A percentile compares a stretch with the other conserved stretches of the same genome.
Conservation (phyloP, 2,329 filamentous ascomycete species). For the Ceratocystis cubensis region DNA sequence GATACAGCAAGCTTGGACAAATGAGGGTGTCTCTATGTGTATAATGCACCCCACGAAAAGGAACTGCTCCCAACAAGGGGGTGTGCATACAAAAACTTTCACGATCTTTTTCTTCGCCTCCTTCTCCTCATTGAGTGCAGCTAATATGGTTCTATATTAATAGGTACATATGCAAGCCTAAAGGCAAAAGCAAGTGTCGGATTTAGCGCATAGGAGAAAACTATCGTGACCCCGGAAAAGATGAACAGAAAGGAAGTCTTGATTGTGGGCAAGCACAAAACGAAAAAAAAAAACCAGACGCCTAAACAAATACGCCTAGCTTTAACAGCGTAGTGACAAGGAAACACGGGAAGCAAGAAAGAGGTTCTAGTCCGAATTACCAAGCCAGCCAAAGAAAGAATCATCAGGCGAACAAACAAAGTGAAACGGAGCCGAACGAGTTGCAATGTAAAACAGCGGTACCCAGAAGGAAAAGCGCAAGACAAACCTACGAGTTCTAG, state of each 20-base stretch:
- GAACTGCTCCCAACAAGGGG: not conserved
- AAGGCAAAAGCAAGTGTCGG: not conserved
- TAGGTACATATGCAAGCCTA: constrained; percentile 1
- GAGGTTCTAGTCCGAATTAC: not conserved
- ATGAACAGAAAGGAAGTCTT: not conserved
- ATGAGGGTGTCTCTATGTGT: not conserved
- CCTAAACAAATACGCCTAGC: not conserved
- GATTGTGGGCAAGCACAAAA: not conserved
- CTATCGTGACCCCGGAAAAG: constrained; percentile 4
- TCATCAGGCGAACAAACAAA: not conserved
- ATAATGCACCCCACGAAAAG: not conserved
- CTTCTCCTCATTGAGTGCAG: not conserved
- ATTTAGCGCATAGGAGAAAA: not conserved
- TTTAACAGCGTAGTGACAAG: not conserved
- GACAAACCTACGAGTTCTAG: not conserved
- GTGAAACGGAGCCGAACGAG: too few species aligned
- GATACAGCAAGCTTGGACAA: not conserved
- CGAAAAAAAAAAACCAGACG: not conserved
- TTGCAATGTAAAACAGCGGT: not conserved
- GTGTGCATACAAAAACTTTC: constrained; percentile 15
- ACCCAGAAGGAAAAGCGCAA: not conserved
- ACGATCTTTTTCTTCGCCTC: constrained; percentile 13
- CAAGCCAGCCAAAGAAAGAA: not conserved
- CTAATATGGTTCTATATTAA: constrained; percentile 4
- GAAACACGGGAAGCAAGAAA: not conserved